These are phyloP conservation scores for Tuber indicum DNA, from an alignment of 495 filamentous ascomycete species.

Conservation along the genomic window DNA sequence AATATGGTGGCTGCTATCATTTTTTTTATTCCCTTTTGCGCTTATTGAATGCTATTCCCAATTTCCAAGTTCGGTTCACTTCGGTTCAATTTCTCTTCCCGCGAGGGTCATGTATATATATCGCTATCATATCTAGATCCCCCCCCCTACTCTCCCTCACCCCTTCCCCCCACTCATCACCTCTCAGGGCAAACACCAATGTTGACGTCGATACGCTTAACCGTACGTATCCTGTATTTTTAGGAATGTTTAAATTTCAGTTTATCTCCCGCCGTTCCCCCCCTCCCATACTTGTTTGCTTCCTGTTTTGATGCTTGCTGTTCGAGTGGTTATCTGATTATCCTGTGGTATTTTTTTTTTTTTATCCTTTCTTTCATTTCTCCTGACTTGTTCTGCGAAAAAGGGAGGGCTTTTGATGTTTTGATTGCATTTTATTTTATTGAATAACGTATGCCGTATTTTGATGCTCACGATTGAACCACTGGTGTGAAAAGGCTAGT, in stretches of 20 bases:
- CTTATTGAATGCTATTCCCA: neutral
- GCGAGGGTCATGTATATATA: neutral
- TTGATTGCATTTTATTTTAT: neutral
- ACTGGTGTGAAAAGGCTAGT: too few species aligned
- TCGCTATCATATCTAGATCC: neutral
- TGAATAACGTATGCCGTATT: neutral
- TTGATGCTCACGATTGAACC: neutral
- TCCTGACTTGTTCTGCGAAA: neutral
- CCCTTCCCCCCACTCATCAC: neutral
- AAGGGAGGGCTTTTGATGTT: neutral
- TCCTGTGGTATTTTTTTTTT: neutral
- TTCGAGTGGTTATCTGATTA: neutral
- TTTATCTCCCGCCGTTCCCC: neutral
- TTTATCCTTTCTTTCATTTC: neutral
- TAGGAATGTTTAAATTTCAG: neutral
- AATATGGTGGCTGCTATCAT: neutral
- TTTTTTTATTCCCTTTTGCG: neutral
- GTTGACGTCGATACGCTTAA: constrained; percentile 1
- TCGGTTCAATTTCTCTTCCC: neutral
- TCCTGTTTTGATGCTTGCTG: neutral
- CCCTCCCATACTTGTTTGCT: neutral
- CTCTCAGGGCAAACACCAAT: neutral
- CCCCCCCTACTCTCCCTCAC: neutral
- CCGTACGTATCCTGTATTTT: neutral
- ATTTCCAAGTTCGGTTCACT: neutral